A percentile compares a stretch with the other conserved stretches of the same genome.
Conservation (phyloP, 2,329 filamentous ascomycete genomes). For the Pyrenochaeta sp. region DNA sequence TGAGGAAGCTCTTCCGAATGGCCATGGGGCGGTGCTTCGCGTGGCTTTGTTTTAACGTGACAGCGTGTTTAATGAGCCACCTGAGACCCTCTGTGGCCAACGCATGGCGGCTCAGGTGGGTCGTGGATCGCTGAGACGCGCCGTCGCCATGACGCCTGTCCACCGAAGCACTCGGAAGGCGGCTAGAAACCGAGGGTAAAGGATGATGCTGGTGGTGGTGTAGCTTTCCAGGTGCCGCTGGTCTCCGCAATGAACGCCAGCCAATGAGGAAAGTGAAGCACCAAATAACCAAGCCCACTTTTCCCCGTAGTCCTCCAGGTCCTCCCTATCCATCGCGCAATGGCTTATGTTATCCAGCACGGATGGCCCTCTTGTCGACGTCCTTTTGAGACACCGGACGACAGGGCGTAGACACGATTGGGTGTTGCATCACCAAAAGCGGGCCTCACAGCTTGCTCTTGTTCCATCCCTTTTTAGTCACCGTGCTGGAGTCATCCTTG, state of each 20-base stretch:
- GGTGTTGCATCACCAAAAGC: slow-evolving; percentile 27
- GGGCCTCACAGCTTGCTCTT: slow-evolving; percentile 28
- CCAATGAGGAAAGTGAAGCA: slow-evolving; percentile 37
- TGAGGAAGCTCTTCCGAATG: slow-evolving; percentile 15
- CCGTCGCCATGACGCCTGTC: slow-evolving; percentile 22
- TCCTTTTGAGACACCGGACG: slow-evolving; percentile 40
- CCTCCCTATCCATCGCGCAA: slow-evolving; percentile 21
- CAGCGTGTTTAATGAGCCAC: slow-evolving; percentile 30
- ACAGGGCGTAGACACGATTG: slow-evolving; percentile 41
- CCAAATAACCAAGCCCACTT: slow-evolving; percentile 19
- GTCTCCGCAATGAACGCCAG: slow-evolving; percentile 12
- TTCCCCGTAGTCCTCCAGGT: slow-evolving; percentile 17
- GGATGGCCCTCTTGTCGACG: slow-evolving; percentile 25
- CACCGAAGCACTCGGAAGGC: slow-evolving; percentile 28
- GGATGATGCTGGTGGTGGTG: slow-evolving; percentile 29
- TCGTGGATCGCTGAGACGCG: slow-evolving; percentile 26
- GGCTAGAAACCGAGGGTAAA: slow-evolving; percentile 27
- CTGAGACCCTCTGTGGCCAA: slow-evolving; percentile 27
- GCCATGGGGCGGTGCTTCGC: slow-evolving; percentile 16
- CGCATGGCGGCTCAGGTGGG: slow-evolving; percentile 31
- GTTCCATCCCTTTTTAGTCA: slow-evolving; percentile 39
- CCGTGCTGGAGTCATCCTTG: slow-evolving; percentile 33
- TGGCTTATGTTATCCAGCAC: slow-evolving; percentile 33
- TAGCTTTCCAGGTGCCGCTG: slow-evolving; percentile 13
- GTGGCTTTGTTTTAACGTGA: slow-evolving; percentile 28